Evolutionary conservation across 805 yeast genomes (phyloP).

Genomic region (Cyberlindnera mycetangii): DNA sequence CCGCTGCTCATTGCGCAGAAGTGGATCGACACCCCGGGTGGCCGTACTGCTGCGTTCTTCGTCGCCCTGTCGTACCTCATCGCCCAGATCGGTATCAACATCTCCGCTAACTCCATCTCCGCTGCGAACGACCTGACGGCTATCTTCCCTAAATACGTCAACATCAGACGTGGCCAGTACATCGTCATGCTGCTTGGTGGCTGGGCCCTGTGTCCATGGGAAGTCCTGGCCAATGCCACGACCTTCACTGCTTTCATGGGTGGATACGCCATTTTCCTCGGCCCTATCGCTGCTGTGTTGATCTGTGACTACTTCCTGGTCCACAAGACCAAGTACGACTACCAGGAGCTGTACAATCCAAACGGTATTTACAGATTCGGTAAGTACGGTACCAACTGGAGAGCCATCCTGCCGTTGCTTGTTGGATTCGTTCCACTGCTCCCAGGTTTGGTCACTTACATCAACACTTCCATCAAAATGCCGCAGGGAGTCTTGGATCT

Average conservation of each 20-base stretch:
- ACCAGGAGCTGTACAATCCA: constrained; percentile 8
- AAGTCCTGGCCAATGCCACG: constrained; percentile 17
- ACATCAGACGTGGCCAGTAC: constrained; percentile 52
- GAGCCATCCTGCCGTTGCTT: constrained; percentile 12
- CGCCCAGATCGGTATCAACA: constrained; percentile 75
- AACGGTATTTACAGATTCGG: constrained; percentile 15
- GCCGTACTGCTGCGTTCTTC: constrained; percentile 75
- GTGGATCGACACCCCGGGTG: constrained; percentile 36
- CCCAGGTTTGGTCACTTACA: constrained; percentile 16
- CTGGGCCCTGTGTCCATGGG: constrained; percentile 20
- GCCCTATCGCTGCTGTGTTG: constrained; percentile 18
- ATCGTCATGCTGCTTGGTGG: constrained; percentile 16
- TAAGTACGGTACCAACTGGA: constrained; percentile 15
- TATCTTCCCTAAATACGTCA: constrained; percentile 56
- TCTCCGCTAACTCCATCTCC: constrained; percentile 64
- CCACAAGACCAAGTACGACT: constrained; percentile 12
- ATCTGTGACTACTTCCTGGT: constrained; percentile 17
- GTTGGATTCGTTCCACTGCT: constrained; percentile 17
- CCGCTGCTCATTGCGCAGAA: constrained; percentile 19
- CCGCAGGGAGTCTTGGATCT: constrained; percentile 10
- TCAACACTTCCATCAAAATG: constrained; percentile 11
- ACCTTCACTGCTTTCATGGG: constrained; percentile 18
- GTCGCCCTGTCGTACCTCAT: constrained; percentile 65
- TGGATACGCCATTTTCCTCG: constrained; percentile 18
- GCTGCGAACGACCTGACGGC: constrained; percentile 72